Percentiles rank a stretch among this genome's conserved stretches.
Conservation (phyloP, 148 eudicot species). For the Chenopodium album region DNA sequence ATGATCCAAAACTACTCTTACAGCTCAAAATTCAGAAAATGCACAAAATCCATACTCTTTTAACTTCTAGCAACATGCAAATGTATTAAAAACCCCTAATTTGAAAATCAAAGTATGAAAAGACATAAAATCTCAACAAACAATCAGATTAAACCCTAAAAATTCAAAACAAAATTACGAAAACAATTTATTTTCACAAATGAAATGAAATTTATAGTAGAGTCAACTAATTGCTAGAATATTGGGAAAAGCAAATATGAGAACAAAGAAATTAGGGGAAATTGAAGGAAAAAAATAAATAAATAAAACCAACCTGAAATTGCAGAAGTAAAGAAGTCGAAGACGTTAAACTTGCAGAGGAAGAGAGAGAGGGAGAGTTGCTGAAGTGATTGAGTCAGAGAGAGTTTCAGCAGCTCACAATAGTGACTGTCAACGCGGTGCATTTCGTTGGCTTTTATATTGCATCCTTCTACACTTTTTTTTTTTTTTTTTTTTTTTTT, state of each 20-base stretch:
- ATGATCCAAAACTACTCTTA: too few species aligned
- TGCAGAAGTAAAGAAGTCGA: background rate
- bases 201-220: too few species aligned
- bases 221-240: too few species aligned
- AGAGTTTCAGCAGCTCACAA: too few species aligned
- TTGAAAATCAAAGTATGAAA: background rate
- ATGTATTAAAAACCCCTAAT: background rate
- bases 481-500: too few species aligned
- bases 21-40: too few species aligned
- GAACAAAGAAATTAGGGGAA: background rate
- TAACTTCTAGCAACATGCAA: too few species aligned
- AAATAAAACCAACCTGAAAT: background rate
- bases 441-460: too few species aligned
- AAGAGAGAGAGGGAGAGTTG: background rate
- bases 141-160: background rate
- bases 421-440: too few species aligned
- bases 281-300: too few species aligned
- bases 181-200: background rate
- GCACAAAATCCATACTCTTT: too few species aligned
- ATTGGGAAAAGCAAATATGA: background rate
- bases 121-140: background rate
- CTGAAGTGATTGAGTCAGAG: background rate
- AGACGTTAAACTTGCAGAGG: background rate
- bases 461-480: too few species aligned
- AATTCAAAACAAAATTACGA: background rate